Evolutionary conservation across 495 filamentous ascomycete genomes (phyloP).

Genomic region (Daldinia loculata): DNA sequence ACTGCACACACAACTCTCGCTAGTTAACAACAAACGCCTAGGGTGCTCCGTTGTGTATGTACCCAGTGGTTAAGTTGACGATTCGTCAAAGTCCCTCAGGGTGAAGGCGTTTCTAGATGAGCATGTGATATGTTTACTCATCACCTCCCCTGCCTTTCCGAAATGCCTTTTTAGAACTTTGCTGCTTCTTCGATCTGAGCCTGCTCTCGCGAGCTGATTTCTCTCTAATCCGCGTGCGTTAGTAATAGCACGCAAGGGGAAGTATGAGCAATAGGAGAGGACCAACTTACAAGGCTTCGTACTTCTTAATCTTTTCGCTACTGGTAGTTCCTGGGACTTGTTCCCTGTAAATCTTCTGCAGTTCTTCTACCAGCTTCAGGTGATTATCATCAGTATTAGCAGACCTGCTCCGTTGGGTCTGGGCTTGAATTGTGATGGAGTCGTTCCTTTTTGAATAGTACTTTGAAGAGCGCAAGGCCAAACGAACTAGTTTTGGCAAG

Average conservation of each 20-base stretch:
- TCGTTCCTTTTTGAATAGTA: conserved; percentile 74
- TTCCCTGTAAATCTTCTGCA: conserved; percentile 69
- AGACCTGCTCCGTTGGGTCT: conserved; percentile 56
- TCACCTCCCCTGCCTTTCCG: conserved; percentile 57
- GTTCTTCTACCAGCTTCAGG: conserved; percentile 56
- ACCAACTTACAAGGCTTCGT: conserved; percentile 49
- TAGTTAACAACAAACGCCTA: too few species aligned
- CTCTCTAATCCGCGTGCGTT: conserved; percentile 61
- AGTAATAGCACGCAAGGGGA: background rate
- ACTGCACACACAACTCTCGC: too few species aligned
- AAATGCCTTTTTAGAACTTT: conserved; percentile 80
- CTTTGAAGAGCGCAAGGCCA: conserved; percentile 67
- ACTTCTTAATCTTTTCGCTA: conserved; percentile 51
- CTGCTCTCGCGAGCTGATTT: conserved; percentile 75
- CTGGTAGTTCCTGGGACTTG: conserved; percentile 51
- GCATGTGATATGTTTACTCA: conserved; percentile 3
- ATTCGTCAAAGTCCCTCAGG: background rate
- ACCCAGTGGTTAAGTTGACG: background rate
- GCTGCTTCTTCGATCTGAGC: conserved; percentile 76
- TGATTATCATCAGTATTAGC: conserved; percentile 58
- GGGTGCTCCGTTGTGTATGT: background rate
- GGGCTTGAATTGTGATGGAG: conserved; percentile 56
- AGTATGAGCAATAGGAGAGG: conserved; percentile 13
- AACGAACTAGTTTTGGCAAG: conserved; percentile 75
- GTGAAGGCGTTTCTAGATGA: background rate